Base-by-base conservation (phyloP, 2,329 filamentous ascomycete species). In the Trichoderma sp. region DNA sequence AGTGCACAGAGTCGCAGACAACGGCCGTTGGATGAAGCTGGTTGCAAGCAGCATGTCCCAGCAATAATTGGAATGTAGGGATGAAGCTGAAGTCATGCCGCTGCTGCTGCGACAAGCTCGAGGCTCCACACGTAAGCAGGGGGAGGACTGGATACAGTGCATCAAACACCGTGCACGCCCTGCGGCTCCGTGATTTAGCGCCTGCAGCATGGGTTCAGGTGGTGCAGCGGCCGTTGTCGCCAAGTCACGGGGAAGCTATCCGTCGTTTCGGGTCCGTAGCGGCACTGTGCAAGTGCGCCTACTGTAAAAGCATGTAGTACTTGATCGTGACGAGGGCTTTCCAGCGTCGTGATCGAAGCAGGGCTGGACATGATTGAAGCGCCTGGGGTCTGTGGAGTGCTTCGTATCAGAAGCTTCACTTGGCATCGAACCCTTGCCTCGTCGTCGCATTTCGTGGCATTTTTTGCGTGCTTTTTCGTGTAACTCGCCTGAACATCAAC, bases 191-290 rank as follows among this genome's bases (percentile, higher is more conserved):
- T 42, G 57, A 34, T n/a, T 27, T 60, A 48, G 57, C 57, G 27
- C 25, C 57, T 35, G 13, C n/a, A 32, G 39, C 57, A 48, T 60
- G 39, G 39, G 19, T 32, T 19, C 13, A 32, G 57, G 5, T 7
- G 35, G 13, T 2, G 42, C 13, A 60, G 37, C 25, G 39, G 42
- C 39, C n/a, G 8, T n/a, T 19, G 39, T 2, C 12, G n/a, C 4
- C 17, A 34, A 29, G 48, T 39, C 34, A 64, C 60, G 60, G 60
- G 60, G 60, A 64, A 64, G 60, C 32, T 22, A 39, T 22, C 60
- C 60, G 60, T 48, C 34, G 60, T 64, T 64, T 64, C 34, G 48
- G 48, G 48, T 64, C 42, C 17, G 42, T 48, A 50, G 29, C 45
- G 29, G 32, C 29, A 27, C 59, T 37, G 59, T 50, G 15, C n/a